Base-by-base conservation (phyloP, 2,329 filamentous ascomycete species). In the Trichothecium roseum region DNA sequence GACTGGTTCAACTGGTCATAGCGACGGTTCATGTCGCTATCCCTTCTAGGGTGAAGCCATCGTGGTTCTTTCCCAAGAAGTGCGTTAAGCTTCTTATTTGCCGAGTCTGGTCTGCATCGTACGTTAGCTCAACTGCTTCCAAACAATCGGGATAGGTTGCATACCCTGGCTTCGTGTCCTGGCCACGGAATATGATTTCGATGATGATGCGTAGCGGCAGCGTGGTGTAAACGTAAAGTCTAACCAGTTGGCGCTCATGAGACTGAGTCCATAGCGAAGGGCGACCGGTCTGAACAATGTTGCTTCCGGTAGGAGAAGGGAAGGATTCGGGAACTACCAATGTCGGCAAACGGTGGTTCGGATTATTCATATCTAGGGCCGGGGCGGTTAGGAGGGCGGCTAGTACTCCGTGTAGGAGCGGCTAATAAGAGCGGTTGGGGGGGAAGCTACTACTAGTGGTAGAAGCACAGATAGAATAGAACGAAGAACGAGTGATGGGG, bases 61-160 rank as follows among this genome's bases (percentile, higher is more conserved):
- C 72, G 63, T 20, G 72, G 69, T 27, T 78, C 69, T 41, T 76
- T 72, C 42, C 74, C 72, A 22, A 77, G 62, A 41, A 74, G 63
- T 7, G 59, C 56, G 36, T 69, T 68, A 42, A 76, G 64, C 16
- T 68, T 72, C 54, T 77, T 76, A 46, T 72, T 71, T 24, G 68
- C 71, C 18, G 72, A 74, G 44, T 75, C 72, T 45, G 67, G 67
- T 27, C 70, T 73, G 16, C 12, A 38, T 39, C 36, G 32, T 15
- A 29, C 4, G 26, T 37, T 7, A 17, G 12, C 17, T 22, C 16
- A 28, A 30, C 18, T 31, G 32, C 28, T 15, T 14, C 22, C 14
- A 28, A 12, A 28, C 18, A 27, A n/a, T 17, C 16, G 17, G 15
- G 20, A 15, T 18, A 6, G 26, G 8, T 2, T n/a, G 8, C 62